These are phyloP conservation scores for Calonectria crousiana DNA, from an alignment of 2,329 filamentous ascomycete genomes.

Conservation along the genomic window DNA sequence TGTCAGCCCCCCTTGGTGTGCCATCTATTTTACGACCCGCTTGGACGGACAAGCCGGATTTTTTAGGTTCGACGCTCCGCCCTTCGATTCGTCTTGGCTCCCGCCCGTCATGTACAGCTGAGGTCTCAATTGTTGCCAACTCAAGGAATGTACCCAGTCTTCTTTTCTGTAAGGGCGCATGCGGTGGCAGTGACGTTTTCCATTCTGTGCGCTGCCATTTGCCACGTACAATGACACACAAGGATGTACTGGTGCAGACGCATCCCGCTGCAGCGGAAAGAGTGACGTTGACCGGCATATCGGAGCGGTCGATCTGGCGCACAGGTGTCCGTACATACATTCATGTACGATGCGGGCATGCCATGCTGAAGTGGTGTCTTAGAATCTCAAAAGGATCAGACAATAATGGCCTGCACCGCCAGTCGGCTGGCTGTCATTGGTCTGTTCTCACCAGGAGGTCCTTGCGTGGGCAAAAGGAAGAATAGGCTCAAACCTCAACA, in stretches of 20 bases:
- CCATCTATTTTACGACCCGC: too few species aligned
- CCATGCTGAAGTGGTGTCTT: background rate
- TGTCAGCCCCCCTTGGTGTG: too few species aligned
- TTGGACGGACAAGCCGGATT: background rate
- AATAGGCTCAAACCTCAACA: background rate
- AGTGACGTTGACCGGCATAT: conserved; percentile 22
- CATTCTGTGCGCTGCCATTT: background rate
- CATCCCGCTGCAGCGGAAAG: conserved; percentile 8
- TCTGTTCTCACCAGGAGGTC: background rate
- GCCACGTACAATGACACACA: conserved; percentile 9
- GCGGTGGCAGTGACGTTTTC: conserved; percentile 1
- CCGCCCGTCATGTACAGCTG: conserved; percentile 4
- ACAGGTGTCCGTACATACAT: conserved; percentile 9
- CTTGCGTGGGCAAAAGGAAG: background rate
- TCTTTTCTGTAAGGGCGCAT: background rate
- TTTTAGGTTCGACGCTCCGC: background rate
- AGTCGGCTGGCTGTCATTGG: background rate
- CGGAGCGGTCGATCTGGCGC: conserved; percentile 11
- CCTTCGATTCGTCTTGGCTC: background rate
- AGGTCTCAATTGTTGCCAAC: conserved; percentile 1
- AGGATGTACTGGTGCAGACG: conserved; percentile 14
- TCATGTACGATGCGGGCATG: background rate
- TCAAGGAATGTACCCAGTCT: conserved; percentile 17
- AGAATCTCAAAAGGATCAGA: background rate
- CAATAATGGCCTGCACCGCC: background rate